These are phyloP conservation scores for Podospora australis DNA, from an alignment of 495 filamentous ascomycete species.

Conservation along the genomic window DNA sequence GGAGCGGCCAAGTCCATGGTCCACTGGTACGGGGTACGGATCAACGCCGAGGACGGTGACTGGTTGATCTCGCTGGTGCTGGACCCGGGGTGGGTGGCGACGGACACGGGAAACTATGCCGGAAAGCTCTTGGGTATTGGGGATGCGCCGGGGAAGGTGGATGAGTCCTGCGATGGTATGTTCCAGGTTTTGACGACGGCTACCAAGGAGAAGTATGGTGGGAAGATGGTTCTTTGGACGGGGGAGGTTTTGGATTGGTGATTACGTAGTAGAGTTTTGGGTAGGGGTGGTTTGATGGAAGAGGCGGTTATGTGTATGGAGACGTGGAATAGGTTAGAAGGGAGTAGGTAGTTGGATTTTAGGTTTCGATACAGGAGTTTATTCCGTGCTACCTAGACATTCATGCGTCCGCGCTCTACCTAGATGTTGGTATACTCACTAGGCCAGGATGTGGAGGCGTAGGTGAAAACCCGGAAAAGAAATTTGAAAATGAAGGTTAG, in stretches of 20 bases:
- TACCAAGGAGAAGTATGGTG: constrained; percentile 34
- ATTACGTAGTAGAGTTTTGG: too few species aligned
- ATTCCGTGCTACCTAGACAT: too few species aligned
- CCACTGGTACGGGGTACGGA: constrained; percentile 35
- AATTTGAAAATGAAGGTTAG: too few species aligned
- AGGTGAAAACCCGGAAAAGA: too few species aligned
- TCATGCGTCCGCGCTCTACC: too few species aligned
- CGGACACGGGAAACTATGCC: background rate
- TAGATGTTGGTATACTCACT: too few species aligned
- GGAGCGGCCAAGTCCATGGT: constrained; percentile 34
- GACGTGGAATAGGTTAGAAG: too few species aligned
- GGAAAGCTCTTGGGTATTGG: constrained; percentile 24
- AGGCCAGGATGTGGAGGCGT: too few species aligned
- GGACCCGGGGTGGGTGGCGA: constrained; percentile 23
- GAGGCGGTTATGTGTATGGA: too few species aligned
- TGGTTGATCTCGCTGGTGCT: constrained; percentile 28
- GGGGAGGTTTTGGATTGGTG: constrained; percentile 3
- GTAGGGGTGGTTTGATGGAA: too few species aligned
- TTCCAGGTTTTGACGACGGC: constrained; percentile 32
- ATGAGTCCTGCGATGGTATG: constrained; percentile 32
- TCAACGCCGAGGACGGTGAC: constrained; percentile 34
- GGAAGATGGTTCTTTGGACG: constrained; percentile 22
- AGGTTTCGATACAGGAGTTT: too few species aligned
- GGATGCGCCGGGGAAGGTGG: constrained; percentile 23
- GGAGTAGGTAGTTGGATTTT: too few species aligned